Evolutionary conservation across 139 green algal species (phyloP).

Genomic region (Diplosphaera chodatii): DNA sequence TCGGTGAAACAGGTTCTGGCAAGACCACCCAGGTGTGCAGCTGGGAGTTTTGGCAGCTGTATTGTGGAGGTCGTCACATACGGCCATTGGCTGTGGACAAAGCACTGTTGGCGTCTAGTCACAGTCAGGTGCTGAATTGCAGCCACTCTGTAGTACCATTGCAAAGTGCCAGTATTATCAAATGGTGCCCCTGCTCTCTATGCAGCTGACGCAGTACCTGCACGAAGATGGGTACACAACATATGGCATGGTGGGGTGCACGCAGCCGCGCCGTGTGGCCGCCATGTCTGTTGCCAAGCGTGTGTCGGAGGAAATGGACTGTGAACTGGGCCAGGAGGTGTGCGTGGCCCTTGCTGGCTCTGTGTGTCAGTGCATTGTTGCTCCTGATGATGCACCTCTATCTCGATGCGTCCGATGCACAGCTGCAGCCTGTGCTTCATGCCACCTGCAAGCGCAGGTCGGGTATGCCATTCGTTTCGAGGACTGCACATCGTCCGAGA

Average conservation of each 20-base stretch:
- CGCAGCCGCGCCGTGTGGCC: slow-evolving; percentile 91
- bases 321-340: slow-evolving; percentile 66
- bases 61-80: too few relatives aligned
- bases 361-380: too few relatives aligned
- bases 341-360: slow-evolving; percentile 19
- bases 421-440: too few relatives aligned
- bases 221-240: slow-evolving; percentile 84
- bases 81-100: too few relatives aligned
- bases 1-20: slow-evolving; percentile 94
- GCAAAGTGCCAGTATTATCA: too few relatives aligned
- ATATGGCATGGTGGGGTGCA: slow-evolving; percentile 88
- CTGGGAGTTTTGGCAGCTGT: background rate
- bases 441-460: slow-evolving; percentile 36
- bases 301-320: slow-evolving; percentile 83
- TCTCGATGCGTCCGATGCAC: too few relatives aligned
- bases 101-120: too few relatives aligned
- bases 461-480: slow-evolving; percentile 98
- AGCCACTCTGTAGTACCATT: too few relatives aligned
- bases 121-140: too few relatives aligned
- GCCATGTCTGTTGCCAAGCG: slow-evolving; percentile 97
- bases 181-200: too few relatives aligned
- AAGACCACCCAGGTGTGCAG: slow-evolving; percentile 97
- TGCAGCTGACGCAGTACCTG: slow-evolving; percentile 78
- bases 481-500: slow-evolving; percentile 82
- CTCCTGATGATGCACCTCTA: too few relatives aligned